Percentiles rank a stretch among this genome's conserved stretches.
phyloP scores from a whole-genome alignment of 2,329 filamentous ascomycete genomes.

The Cercospora zeina region DNA sequence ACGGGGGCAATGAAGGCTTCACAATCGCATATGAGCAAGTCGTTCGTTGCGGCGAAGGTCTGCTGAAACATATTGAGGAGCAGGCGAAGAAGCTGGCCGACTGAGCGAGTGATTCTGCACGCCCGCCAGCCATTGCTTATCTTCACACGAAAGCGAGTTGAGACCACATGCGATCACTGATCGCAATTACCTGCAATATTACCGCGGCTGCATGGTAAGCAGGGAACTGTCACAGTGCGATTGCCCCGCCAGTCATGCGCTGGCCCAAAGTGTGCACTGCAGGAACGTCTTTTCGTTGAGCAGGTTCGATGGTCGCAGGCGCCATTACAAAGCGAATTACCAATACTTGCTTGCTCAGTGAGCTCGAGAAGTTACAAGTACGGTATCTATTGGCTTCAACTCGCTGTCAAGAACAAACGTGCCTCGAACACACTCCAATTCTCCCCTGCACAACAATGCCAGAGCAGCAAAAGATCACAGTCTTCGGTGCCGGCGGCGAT shows the following conservation, averaged over 20 bases:
- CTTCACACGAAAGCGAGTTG: neutral
- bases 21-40: slow-evolving; percentile 84
- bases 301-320: neutral
- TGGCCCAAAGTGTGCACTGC: neutral
- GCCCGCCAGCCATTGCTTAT: neutral
- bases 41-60: slow-evolving; percentile 71
- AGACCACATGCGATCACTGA: neutral
- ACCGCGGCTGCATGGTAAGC: neutral
- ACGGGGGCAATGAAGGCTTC: slow-evolving; percentile 81
- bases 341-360: neutral
- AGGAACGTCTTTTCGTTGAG: neutral
- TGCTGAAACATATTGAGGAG: slow-evolving; percentile 62
- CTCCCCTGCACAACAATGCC: neutral
- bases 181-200: neutral
- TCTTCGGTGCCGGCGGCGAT: slow-evolving; percentile 29
- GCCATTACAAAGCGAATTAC: neutral
- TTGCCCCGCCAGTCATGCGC: neutral
- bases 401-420: neutral
- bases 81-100: slow-evolving; percentile 29
- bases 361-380: neutral
- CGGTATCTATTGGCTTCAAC: neutral
- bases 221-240: neutral
- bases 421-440: neutral
- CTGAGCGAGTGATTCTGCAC: neutral
- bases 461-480: slow-evolving; percentile 17